A percentile compares a stretch with the other conserved stretches of the same genome.
These are phyloP conservation scores for Xylariaceae sp. DNA, from an alignment of 2,329 filamentous ascomycete genomes.

Conservation along the genomic window DNA sequence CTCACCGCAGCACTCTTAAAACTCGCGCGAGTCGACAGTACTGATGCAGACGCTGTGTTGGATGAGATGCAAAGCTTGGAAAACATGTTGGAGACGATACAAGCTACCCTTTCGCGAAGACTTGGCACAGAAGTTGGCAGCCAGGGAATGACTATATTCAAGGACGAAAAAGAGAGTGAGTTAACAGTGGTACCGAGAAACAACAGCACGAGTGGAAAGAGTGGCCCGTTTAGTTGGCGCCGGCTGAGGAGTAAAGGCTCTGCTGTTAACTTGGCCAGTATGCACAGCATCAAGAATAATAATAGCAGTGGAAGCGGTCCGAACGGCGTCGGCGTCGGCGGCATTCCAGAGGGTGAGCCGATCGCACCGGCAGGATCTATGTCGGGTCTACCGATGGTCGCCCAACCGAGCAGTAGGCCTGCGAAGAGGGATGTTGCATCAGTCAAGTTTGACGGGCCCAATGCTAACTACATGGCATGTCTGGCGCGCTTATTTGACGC, in stretches of 20 bases:
- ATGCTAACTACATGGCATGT: conserved; percentile 86
- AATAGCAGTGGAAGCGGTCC: conserved; percentile 28
- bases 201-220: conserved; percentile 65
- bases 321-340: conserved; percentile 25
- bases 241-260: conserved; percentile 88
- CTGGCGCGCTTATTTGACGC: conserved; percentile 89
- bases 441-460: conserved; percentile 73
- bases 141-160: conserved; percentile 49
- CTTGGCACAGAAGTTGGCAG: conserved; percentile 91
- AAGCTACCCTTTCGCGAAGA: conserved; percentile 70
- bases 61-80: conserved; percentile 94
- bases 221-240: conserved; percentile 81
- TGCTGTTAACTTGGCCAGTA: conserved; percentile 52
- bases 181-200: conserved; percentile 46
- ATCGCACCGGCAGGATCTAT: conserved; percentile 61
- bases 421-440: conserved; percentile 66
- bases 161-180: conserved; percentile 41
- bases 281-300: conserved; percentile 46
- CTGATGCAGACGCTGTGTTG: conserved; percentile 84
- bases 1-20: conserved; percentile 85
- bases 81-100: conserved; percentile 78
- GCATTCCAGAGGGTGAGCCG: conserved; percentile 40
- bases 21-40: conserved; percentile 77
- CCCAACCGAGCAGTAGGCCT: conserved; percentile 59
- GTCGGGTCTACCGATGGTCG: conserved; percentile 74